phyloP scores from a whole-genome alignment of 192 early-diverging fungal genomes.

The Coemansia brasiliensis region DNA sequence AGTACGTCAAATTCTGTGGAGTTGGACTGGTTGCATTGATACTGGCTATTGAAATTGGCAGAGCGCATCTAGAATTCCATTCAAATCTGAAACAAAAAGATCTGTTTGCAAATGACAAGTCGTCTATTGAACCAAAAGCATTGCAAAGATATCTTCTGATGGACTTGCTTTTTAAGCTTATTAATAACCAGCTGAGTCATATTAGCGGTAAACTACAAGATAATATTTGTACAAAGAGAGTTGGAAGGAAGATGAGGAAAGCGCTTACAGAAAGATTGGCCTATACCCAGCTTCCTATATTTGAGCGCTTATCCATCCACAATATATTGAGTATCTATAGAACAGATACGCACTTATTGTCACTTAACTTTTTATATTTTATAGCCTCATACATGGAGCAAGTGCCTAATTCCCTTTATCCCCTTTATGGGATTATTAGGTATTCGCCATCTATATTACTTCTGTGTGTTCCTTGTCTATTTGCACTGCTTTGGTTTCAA shows the following conservation, averaged over 20 bases:
- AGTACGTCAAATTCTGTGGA: slow-evolving; percentile 13
- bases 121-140: background rate
- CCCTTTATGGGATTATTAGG: background rate
- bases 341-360: background rate
- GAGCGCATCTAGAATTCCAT: slow-evolving; percentile 8
- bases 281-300: slow-evolving; percentile 10
- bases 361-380: background rate
- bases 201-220: background rate
- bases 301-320: slow-evolving; percentile 20
- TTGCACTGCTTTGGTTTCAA: background rate
- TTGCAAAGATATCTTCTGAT: background rate
- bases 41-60: slow-evolving; percentile 1
- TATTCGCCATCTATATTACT: background rate
- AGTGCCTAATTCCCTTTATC: background rate
- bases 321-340: slow-evolving; percentile 3
- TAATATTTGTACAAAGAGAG: background rate
- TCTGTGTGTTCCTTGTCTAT: slow-evolving; percentile 7
- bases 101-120: background rate
- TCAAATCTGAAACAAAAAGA: background rate
- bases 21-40: slow-evolving; percentile 3
- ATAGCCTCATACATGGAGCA: slow-evolving; percentile 5
- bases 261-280: background rate
- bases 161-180: slow-evolving; percentile 2
- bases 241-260: slow-evolving; percentile 6
- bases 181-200: background rate